Conservation (phyloP, 495 filamentous ascomycete species). For the Trichoderma orchidacearum region DNA sequence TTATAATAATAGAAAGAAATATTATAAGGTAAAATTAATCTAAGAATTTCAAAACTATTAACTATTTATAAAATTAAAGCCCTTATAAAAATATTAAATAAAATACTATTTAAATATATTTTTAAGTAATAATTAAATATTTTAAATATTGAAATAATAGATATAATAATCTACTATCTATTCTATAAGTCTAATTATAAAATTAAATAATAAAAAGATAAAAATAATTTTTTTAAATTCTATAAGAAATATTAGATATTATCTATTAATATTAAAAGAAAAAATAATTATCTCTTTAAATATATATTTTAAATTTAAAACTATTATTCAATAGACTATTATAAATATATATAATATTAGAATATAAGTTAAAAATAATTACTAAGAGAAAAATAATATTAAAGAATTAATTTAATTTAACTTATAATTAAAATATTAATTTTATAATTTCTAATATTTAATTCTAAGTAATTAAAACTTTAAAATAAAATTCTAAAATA, state of each 20-base stretch:
- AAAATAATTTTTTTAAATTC: no score
- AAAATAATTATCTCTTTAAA: neutral
- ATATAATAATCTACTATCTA: no score
- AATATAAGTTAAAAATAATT: no score
- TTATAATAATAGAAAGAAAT: neutral
- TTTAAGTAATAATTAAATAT: neutral
- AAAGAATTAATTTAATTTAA: neutral
- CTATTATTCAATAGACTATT: neutral
- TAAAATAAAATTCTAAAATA: neutral
- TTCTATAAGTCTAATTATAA: neutral
- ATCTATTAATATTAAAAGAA: neutral
- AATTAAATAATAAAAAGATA: no score
- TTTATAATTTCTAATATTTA: neutral
- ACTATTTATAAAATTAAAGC: no score
- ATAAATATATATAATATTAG: neutral
- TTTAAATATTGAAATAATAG: no score
- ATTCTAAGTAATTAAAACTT: neutral
- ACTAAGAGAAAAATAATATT: neutral
- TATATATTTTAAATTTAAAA: neutral
- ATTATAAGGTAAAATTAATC: no score
- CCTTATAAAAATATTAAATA: no score
- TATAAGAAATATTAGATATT: no score
- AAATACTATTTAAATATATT: neutral
- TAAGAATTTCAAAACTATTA: no score
- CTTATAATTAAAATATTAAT: neutral